These are phyloP conservation scores for Ascochyta koolunga DNA, from an alignment of 2,329 filamentous ascomycete genomes.

Conservation along the genomic window DNA sequence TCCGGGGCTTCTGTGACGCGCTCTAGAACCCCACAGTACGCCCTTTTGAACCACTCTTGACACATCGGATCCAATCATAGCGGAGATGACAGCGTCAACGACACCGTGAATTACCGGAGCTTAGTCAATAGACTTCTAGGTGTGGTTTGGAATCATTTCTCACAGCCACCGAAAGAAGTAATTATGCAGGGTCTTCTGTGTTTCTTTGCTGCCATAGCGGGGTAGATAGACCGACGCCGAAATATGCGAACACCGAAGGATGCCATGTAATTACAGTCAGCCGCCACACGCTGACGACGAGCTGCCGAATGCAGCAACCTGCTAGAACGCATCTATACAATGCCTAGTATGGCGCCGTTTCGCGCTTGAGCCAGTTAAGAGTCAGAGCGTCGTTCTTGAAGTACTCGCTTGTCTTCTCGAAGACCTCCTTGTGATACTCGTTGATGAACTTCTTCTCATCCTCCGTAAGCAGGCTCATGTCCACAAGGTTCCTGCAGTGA, in stretches of 20 bases:
- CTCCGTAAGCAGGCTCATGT: conserved; percentile 71
- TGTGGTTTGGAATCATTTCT: conserved; percentile 6
- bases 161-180: conserved; percentile 8
- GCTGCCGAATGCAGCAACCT: neutral
- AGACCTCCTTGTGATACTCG: conserved; percentile 79
- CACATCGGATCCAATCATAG: conserved; percentile 32
- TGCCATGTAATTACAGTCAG: conserved; percentile 19
- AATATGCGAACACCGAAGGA: conserved; percentile 18
- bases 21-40: conserved; percentile 25
- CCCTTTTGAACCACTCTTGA: conserved; percentile 25
- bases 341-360: conserved; percentile 67
- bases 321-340: neutral
- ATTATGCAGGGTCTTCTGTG: conserved; percentile 19
- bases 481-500: conserved; percentile 87
- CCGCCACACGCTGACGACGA: conserved; percentile 16
- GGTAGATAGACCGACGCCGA: conserved; percentile 1
- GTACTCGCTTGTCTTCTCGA: conserved; percentile 77
- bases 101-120: conserved; percentile 35
- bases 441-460: conserved; percentile 88
- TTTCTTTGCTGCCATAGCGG: conserved; percentile 16
- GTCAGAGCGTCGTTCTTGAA: conserved; percentile 77
- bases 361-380: conserved; percentile 80
- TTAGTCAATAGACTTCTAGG: conserved; percentile 22
- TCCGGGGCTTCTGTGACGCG: conserved; percentile 16
- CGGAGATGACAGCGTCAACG: neutral